phyloP scores from a whole-genome alignment of 2,329 filamentous ascomycete species.

The Tothia fuscella region DNA sequence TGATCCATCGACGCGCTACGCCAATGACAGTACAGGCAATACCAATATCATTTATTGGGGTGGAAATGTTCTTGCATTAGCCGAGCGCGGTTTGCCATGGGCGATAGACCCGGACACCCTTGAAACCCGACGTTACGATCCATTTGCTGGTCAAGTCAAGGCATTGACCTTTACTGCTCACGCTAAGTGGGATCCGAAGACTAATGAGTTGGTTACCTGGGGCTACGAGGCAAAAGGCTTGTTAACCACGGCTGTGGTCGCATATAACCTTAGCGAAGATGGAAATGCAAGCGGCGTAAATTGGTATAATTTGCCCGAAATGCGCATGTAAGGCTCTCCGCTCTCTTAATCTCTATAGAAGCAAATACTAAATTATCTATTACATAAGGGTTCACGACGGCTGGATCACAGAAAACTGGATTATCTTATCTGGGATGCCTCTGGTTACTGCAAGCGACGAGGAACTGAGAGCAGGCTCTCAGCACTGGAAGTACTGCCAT shows the following conservation, averaged over 20 bases:
- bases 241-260: neutral
- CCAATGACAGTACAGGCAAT: neutral
- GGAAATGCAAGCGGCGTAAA: neutral
- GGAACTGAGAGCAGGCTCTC: too few species aligned
- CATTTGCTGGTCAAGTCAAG: neutral
- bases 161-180: conserved; percentile 29
- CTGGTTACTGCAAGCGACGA: too few species aligned
- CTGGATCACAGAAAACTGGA: too few species aligned
- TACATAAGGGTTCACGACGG: too few species aligned
- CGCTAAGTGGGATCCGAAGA: conserved; percentile 32
- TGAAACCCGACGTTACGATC: neutral
- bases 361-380: too few species aligned
- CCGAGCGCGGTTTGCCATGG: neutral
- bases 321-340: too few species aligned
- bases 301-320: neutral
- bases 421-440: too few species aligned
- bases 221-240: conserved; percentile 30
- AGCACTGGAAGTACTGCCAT: too few species aligned
- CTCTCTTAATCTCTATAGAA: too few species aligned
- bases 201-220: conserved; percentile 29
- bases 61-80: neutral
- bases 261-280: neutral
- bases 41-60: neutral
- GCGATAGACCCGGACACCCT: neutral
- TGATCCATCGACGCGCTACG: neutral